These are phyloP conservation scores for Xylaria sp. DNA, from an alignment of 2,329 filamentous ascomycete species.

Conservation along the genomic window DNA sequence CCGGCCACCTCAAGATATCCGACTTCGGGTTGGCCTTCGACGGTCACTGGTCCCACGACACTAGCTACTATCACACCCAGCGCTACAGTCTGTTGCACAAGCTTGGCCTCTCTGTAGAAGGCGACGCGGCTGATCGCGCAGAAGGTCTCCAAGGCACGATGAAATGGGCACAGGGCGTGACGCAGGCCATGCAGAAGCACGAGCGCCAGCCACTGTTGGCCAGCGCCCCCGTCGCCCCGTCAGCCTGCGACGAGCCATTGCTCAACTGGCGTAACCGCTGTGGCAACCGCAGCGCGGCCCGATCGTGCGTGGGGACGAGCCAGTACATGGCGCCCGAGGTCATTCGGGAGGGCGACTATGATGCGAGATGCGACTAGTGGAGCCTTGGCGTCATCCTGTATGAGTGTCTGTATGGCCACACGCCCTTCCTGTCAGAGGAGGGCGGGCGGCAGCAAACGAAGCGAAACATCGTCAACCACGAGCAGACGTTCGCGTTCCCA, in stretches of 20 bases:
- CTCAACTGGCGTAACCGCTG: conserved; percentile 76
- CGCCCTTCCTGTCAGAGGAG: conserved; percentile 86
- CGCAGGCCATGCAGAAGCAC: conserved; percentile 54
- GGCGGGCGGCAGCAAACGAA: conserved; percentile 81
- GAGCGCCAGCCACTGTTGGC: conserved; percentile 51
- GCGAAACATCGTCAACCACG: conserved; percentile 81
- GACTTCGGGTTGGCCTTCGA: conserved; percentile 97
- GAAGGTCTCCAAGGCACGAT: conserved; percentile 51
- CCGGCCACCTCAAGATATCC: conserved; percentile 92
- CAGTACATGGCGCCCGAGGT: conserved; percentile 99
- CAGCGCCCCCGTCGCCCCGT: conserved; percentile 18
- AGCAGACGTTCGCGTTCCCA: conserved; percentile 76
- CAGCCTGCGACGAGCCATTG: conserved; percentile 58
- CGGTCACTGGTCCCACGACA: conserved; percentile 93
- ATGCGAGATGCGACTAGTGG: conserved; percentile 97
- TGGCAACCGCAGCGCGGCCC: conserved; percentile 77
- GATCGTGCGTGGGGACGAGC: conserved; percentile 91
- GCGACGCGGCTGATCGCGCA: conserved; percentile 74
- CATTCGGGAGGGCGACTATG: conserved; percentile 81
- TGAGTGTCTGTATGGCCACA: conserved; percentile 92
- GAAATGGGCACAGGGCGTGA: conserved; percentile 55
- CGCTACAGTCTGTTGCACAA: conserved; percentile 82
- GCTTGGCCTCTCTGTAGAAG: conserved; percentile 76
- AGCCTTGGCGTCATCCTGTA: conserved; percentile 94
- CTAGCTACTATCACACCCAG: conserved; percentile 85